Percentiles rank a stretch among this genome's conserved stretches.
Evolutionary conservation across 2,329 filamentous ascomycete species (phyloP).

Genomic region (Fusarium albidum): DNA sequence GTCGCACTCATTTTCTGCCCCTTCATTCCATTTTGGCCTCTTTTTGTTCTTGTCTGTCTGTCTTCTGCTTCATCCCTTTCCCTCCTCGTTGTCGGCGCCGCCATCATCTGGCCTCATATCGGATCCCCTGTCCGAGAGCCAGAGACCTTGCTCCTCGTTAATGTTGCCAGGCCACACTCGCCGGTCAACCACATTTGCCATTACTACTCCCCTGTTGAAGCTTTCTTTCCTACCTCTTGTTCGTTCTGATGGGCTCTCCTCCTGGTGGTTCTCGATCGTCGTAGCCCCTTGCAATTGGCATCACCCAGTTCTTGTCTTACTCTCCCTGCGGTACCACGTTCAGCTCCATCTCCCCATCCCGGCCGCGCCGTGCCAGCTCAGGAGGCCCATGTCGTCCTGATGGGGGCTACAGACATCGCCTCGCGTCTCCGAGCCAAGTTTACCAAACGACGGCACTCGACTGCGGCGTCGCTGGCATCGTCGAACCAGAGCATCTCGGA

Average conservation of each 20-base stretch:
- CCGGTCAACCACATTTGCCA: constrained; percentile 9
- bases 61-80: constrained; percentile 8
- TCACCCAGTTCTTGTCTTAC: constrained; percentile 19
- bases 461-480: constrained; percentile 47
- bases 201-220: constrained; percentile 10
- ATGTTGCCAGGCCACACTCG: constrained; percentile 32
- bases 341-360: constrained; percentile 3
- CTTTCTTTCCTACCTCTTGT: constrained; percentile 9
- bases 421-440: constrained; percentile 58
- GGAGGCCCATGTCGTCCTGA: constrained; percentile 38
- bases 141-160: constrained; percentile 26
- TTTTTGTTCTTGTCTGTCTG: constrained; percentile 5
- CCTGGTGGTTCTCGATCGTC: not conserved
- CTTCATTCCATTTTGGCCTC: constrained; percentile 8
- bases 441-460: constrained; percentile 52
- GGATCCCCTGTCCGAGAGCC: constrained; percentile 24
- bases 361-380: constrained; percentile 20
- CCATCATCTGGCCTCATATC: constrained; percentile 21
- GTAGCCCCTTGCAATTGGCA: constrained; percentile 1
- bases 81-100: constrained; percentile 4
- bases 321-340: constrained; percentile 16
- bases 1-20: constrained; percentile 8
- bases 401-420: constrained; percentile 54
- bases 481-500: constrained; percentile 40
- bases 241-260: not conserved